Base-by-base conservation (phyloP, 2,329 filamentous ascomycete genomes). In the Aspergillus proliferans region DNA sequence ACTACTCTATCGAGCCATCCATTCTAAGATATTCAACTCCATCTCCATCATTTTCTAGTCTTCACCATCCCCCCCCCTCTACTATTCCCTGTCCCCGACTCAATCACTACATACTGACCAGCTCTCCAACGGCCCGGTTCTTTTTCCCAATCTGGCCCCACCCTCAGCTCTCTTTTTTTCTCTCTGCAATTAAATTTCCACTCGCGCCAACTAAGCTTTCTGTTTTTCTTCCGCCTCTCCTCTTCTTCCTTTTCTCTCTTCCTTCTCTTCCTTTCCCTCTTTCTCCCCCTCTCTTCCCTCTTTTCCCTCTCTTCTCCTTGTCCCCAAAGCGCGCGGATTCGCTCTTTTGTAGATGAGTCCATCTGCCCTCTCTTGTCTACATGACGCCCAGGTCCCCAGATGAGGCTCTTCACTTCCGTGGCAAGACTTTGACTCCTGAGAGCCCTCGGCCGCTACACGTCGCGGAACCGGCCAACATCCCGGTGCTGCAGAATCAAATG, bases 371-470 rank as follows among this genome's bases (percentile, higher is more conserved):
- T 59, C 60, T 67, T 64, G 60, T 63, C 67, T 77, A 76, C 69
- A 81, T 81, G 78, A 77, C 71, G 66, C 71, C 73, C 67, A 76
- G 72, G 71, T 72, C 66, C 56, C 69, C 66, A 49, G 66, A 72
- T 66, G 71, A 74, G 63, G 70, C 66, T 47, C 62, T 72, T 77
- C 79, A 84, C 67, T 81, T 83, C 65, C 80, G 78, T 64, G 81
- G 82, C 71, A 79, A 83, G 67, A 79, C 79, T 56, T 71, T 85
- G 62, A 85, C 83, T 63, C 85, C 85, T 55, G 81, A 85, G 63
- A 87, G 83, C 65, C 85, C 85, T 62, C 82, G 84, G 60, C 85
- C 85, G 57, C 70, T 86, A 59, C 82, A 87, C 68, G 74, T 84
- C 57, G 78, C 84, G 57, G 80, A 84, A 67, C 83, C 84, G 47